phyloP scores from a whole-genome alignment of 176 grass and related monocot species.

The Puya raimondii region DNA sequence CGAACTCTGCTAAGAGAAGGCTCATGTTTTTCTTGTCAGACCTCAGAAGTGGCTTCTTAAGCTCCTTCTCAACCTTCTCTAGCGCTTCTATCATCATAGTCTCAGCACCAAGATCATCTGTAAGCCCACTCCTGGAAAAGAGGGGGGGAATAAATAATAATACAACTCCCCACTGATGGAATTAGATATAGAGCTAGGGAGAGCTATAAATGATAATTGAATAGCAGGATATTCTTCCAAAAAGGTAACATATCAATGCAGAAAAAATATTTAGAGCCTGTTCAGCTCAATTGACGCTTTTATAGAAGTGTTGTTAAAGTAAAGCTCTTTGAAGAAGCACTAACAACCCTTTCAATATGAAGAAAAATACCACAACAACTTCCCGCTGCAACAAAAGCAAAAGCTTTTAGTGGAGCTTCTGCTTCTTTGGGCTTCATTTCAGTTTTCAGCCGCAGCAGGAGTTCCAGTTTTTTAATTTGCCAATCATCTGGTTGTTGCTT shows the following conservation, averaged over 20 bases:
- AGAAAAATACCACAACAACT: too few species aligned
- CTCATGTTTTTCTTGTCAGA: constrained; percentile 90
- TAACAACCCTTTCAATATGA: too few species aligned
- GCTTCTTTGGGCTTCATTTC: too few species aligned
- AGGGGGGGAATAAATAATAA: constrained; percentile 4
- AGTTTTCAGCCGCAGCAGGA: too few species aligned
- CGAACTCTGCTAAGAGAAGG: constrained; percentile 67
- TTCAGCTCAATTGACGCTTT: too few species aligned
- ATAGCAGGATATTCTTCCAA: not conserved
- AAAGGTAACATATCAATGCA: not conserved
- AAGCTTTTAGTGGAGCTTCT: too few species aligned
- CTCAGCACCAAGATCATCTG: constrained; percentile 68
- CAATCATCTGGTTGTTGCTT: too few species aligned
- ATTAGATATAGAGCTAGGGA: not conserved
- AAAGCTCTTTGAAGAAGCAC: too few species aligned
- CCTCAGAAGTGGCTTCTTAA: constrained; percentile 87
- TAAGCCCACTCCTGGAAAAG: constrained; percentile 54
- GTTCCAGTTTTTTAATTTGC: too few species aligned
- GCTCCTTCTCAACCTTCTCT: constrained; percentile 90
- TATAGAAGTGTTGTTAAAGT: too few species aligned
- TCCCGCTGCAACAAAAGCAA: too few species aligned
- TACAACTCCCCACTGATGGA: not conserved
- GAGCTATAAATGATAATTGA: not conserved
- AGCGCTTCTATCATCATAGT: constrained; percentile 80
- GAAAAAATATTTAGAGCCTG: not conserved